A percentile compares a stretch with the other conserved stretches of the same genome.
These are phyloP conservation scores for Odontarrhena argentea DNA, from an alignment of 345 rosid genomes.

Conservation along the genomic window DNA sequence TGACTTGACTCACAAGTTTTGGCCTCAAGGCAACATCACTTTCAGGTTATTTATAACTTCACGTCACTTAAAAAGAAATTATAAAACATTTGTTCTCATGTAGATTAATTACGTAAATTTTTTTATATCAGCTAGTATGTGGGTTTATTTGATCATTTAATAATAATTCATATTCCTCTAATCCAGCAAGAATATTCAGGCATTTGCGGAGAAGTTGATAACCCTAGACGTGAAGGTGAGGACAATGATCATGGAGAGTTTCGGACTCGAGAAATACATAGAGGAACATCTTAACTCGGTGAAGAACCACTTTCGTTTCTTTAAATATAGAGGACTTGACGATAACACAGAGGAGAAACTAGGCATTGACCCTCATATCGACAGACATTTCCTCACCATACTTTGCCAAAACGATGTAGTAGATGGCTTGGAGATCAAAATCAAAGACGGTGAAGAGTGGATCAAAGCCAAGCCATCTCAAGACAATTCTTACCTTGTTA, in stretches of 20 bases:
- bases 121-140: no score
- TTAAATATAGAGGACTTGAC: slow-evolving; percentile 42
- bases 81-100: no score
- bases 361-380: slow-evolving; percentile 50
- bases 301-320: slow-evolving; percentile 45
- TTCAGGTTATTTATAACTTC: slow-evolving; percentile 20
- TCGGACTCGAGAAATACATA: slow-evolving; percentile 44
- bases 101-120: no score
- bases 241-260: slow-evolving; percentile 60
- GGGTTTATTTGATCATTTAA: no score
- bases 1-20: slow-evolving; percentile 32
- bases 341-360: slow-evolving; percentile 15
- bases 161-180: no score
- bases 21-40: slow-evolving; percentile 38
- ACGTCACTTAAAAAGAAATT: no score
- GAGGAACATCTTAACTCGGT: slow-evolving; percentile 44
- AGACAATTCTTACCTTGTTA: slow-evolving; percentile 46
- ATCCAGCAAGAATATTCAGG: slow-evolving; percentile 40
- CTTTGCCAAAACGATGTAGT: slow-evolving; percentile 55
- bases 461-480: slow-evolving; percentile 49
- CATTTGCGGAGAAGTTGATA: slow-evolving; percentile 26
- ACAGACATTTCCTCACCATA: slow-evolving; percentile 50
- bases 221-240: slow-evolving; percentile 49
- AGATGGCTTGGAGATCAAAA: slow-evolving; percentile 51
- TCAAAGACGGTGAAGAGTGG: slow-evolving; percentile 47